Conservation (phyloP, 2,329 filamentous ascomycete genomes). For the Aspergillus cejpii region DNA sequence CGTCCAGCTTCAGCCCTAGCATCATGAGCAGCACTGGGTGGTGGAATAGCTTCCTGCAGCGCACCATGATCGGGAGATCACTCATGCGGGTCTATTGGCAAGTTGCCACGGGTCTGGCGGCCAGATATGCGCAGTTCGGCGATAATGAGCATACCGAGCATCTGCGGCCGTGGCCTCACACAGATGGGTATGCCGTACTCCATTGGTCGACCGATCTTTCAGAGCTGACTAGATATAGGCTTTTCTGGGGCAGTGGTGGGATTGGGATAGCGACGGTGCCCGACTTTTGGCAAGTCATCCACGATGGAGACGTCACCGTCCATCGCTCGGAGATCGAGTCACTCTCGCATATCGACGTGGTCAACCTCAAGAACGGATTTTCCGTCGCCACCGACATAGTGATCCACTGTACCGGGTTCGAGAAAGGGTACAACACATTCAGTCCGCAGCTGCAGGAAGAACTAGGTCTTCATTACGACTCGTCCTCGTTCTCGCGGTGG, state of each 20-base stretch:
- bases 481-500: neutral
- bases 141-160: constrained; percentile 4
- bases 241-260: constrained; percentile 32
- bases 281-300: constrained; percentile 31
- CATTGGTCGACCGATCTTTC: too few species aligned
- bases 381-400: neutral
- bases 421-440: neutral
- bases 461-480: neutral
- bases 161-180: neutral
- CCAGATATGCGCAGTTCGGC: constrained; percentile 21
- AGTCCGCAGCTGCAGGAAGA: neutral
- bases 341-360: neutral
- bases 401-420: constrained; percentile 1
- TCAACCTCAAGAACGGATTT: neutral
- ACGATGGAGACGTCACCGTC: constrained; percentile 25
- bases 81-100: neutral
- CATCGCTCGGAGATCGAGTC: neutral
- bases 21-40: constrained; percentile 28
- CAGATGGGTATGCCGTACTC: neutral
- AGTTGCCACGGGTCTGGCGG: neutral
- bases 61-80: constrained; percentile 7
- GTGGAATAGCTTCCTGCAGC: constrained; percentile 24
- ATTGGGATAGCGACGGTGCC: constrained; percentile 30
- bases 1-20: constrained; percentile 21
- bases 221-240: constrained; percentile 21